A percentile compares a stretch with the other conserved stretches of the same genome.
Conservation (phyloP, 2,329 filamentous ascomycete species). For the Penicillium digitatum region DNA sequence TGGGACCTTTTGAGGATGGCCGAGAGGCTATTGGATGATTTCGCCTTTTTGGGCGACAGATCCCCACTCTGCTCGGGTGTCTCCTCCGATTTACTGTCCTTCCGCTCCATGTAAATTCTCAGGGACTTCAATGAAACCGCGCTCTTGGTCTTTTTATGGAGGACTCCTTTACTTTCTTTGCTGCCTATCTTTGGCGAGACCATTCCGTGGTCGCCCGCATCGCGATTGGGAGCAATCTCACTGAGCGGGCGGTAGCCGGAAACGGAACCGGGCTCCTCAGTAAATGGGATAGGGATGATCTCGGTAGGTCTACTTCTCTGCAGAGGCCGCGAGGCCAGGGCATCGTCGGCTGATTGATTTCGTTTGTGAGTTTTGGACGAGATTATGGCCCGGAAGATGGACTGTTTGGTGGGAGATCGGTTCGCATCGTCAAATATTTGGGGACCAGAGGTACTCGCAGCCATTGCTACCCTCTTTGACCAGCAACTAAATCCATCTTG, state of each 20-base stretch:
- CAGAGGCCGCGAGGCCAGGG: slow-evolving; percentile 14
- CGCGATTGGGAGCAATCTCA: slow-evolving; percentile 40
- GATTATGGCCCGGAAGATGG: slow-evolving; percentile 53
- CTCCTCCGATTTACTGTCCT: slow-evolving; percentile 36
- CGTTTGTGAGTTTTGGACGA: slow-evolving; percentile 49
- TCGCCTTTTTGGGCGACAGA: slow-evolving; percentile 62
- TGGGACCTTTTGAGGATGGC: slow-evolving; percentile 70
- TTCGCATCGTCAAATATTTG: slow-evolving; percentile 40
- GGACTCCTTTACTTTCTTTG: slow-evolving; percentile 31
- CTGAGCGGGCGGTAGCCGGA: slow-evolving; percentile 33
- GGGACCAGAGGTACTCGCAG: slow-evolving; percentile 29
- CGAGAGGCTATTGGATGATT: slow-evolving; percentile 78
- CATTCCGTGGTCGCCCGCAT: slow-evolving; percentile 25
- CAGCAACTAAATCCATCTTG: slow-evolving; percentile 29
- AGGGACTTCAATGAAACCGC: slow-evolving; percentile 52
- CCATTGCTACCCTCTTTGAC: slow-evolving; percentile 34
- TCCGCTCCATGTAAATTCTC: slow-evolving; percentile 46
- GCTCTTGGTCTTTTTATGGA: slow-evolving; percentile 55
- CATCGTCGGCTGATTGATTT: slow-evolving; percentile 41
- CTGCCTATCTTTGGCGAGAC: slow-evolving; percentile 39
- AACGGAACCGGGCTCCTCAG: slow-evolving; percentile 48
- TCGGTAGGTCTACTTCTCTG: slow-evolving; percentile 46
- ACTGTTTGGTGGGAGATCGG: slow-evolving; percentile 38
- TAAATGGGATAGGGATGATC: slow-evolving; percentile 39
- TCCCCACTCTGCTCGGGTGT: slow-evolving; percentile 35